phyloP scores from a whole-genome alignment of 2,329 filamentous ascomycete species.

The Drechmeria coniospora region DNA sequence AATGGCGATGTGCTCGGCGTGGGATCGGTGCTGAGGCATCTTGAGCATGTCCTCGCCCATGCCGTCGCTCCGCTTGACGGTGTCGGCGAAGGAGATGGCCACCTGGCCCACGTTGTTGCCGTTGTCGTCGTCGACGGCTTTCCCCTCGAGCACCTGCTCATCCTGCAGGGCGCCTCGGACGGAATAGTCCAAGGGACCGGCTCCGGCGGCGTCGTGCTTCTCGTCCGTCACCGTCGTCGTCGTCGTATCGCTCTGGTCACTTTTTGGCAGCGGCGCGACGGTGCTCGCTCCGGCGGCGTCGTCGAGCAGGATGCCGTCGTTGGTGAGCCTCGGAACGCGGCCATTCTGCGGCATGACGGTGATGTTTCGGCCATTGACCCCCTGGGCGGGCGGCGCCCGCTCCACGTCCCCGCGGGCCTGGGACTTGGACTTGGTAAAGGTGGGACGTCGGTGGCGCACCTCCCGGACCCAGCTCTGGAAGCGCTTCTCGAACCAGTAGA shows the following conservation, averaged over 20 bases:
- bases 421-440: conserved; percentile 46
- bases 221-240: conserved; percentile 14
- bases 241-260: conserved; percentile 23
- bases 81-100: conserved; percentile 52
- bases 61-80: conserved; percentile 44
- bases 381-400: conserved; percentile 32
- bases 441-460: conserved; percentile 49
- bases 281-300: conserved; percentile 20
- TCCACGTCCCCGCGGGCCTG: conserved; percentile 26
- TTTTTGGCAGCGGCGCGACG: conserved; percentile 10
- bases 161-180: not conserved
- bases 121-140: not conserved
- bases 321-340: conserved; percentile 39
- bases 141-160: not conserved
- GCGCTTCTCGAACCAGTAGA: conserved; percentile 97
- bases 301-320: conserved; percentile 41
- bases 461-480: conserved; percentile 75
- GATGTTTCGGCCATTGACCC: conserved; percentile 51
- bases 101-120: conserved; percentile 8
- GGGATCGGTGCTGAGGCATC: conserved; percentile 33
- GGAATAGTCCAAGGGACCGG: conserved; percentile 2
- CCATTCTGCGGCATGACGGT: conserved; percentile 46
- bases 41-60: conserved; percentile 31
- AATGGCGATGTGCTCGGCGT: conserved; percentile 78
- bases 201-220: conserved; percentile 5